Evolutionary conservation across 176 grass and related monocot genomes (phyloP).

Genomic region (Juncus effusus): DNA sequence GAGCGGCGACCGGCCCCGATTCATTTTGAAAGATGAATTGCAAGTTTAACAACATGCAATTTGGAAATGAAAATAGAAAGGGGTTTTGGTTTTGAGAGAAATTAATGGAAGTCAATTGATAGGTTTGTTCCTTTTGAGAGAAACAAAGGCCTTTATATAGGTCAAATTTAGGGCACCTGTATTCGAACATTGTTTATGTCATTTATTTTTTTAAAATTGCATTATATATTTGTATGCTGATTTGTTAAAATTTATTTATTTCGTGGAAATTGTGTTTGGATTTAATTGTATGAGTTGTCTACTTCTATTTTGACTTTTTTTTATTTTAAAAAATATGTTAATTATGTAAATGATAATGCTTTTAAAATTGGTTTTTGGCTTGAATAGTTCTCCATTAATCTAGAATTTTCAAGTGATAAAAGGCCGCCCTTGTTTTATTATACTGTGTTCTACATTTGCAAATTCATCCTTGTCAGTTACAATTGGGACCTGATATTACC

Average conservation of each 20-base stretch:
- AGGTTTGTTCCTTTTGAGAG: slow-evolving; percentile 8
- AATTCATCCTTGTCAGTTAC: background rate
- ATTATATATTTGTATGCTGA: too few relatives aligned
- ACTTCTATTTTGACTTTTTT: too few relatives aligned
- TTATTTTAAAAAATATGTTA: too few relatives aligned
- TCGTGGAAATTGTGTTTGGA: too few relatives aligned
- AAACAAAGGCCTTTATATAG: background rate
- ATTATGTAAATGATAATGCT: too few relatives aligned
- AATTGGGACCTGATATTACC: background rate
- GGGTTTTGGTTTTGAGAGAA: background rate
- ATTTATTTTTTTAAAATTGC: too few relatives aligned
- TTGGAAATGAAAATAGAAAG: background rate
- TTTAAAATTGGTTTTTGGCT: background rate
- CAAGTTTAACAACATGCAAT: slow-evolving; percentile 2
- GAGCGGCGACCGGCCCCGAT: background rate
- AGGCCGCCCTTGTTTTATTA: background rate
- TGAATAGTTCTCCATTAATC: background rate
- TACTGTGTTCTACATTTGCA: background rate
- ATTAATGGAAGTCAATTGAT: background rate
- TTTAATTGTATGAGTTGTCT: too few relatives aligned
- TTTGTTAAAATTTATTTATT: too few relatives aligned
- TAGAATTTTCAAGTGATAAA: slow-evolving; percentile 15
- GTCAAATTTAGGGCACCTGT: too few relatives aligned
- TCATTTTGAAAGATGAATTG: slow-evolving; percentile 3
- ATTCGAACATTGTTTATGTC: too few relatives aligned